A percentile compares a stretch with the other conserved stretches of the same genome.
phyloP scores from a whole-genome alignment of 208 protist species.

The Herpetomonas samuelpessoai region DNA sequence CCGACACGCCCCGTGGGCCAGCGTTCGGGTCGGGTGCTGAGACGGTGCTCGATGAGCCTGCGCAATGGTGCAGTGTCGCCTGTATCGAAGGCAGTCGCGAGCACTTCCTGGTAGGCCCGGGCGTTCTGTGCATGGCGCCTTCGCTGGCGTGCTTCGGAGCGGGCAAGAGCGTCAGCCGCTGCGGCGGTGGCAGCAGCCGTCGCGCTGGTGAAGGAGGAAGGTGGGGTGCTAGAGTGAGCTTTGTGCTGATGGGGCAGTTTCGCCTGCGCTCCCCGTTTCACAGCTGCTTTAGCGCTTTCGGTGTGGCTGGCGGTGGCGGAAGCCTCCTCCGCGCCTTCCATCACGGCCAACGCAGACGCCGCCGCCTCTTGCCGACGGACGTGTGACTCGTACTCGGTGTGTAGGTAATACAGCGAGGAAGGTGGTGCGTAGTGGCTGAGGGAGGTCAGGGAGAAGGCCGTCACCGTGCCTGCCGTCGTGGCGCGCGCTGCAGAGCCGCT shows the following conservation, averaged over 20 bases:
- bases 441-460: background rate
- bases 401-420: constrained; percentile 32
- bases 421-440: constrained; percentile 1
- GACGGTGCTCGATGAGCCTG: background rate
- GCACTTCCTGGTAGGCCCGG: background rate
- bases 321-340: no score
- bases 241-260: no score
- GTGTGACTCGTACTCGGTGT: constrained; percentile 41
- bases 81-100: constrained; percentile 59
- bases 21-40: background rate
- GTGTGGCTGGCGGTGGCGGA: no score
- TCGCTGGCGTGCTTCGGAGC: constrained; percentile 10
- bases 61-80: constrained; percentile 41
- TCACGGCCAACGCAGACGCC: background rate
- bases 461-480: background rate
- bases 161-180: constrained; percentile 20
- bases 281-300: no score
- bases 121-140: background rate
- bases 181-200: background rate
- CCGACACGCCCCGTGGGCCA: constrained; percentile 8
- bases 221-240: no score
- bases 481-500: background rate
- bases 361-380: constrained; percentile 33
- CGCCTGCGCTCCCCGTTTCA: no score
- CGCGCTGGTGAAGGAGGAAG: background rate